Evolutionary conservation across 2,329 filamentous ascomycete genomes (phyloP), one percentile per base, ranked within the genome.

Genomic region (Pseudofabraea citricarpa): DNA sequence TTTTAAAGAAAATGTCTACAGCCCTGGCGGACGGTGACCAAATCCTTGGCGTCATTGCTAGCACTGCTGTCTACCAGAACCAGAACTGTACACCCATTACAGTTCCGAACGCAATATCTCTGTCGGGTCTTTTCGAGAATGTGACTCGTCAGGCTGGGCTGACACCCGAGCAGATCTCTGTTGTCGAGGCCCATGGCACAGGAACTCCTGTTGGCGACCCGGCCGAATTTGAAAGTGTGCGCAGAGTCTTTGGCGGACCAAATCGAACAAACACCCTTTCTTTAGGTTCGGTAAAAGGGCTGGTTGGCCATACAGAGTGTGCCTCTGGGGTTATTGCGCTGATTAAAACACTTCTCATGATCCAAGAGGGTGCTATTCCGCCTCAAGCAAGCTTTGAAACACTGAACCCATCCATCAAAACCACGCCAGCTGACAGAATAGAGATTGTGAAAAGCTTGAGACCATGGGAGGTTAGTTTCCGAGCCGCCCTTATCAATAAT

Each of bases 11-110:
- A 2, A 61, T 83, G 0, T 62, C 66, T 6, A 73, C 79, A 55
- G 81, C 80, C 2, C 51, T 83, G 6, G 63, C 64, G 13, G 74
- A 79, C 49, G 75, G 76, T 16, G 78, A 85, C 54, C 72, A 71
- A 0, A 75, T 81, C 43, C 68, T 74, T 5, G 73, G 70, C 7
- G 67, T 81, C 16, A 74, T 82, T 44, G 67, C 73, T n/a, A 73
- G 67, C 4, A 75, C 70, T 0, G 64, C 64, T 1, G 65, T 73
- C 23, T 80, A 80, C 45, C 51, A 53, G 19, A 47, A 46, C 18
- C 21, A 38, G 4, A 48, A 48, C 23, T 36, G 32, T 9, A 43
- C 41, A 5, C 33, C 35, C 16, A 48, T 53, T 13, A 47, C 40
- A 1, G 45, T 51, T 16, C 50, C 50, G 8, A 33, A 44, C 24